Conservation (phyloP, 2,329 filamentous ascomycete genomes). For the Fusarium phyllophilum region DNA sequence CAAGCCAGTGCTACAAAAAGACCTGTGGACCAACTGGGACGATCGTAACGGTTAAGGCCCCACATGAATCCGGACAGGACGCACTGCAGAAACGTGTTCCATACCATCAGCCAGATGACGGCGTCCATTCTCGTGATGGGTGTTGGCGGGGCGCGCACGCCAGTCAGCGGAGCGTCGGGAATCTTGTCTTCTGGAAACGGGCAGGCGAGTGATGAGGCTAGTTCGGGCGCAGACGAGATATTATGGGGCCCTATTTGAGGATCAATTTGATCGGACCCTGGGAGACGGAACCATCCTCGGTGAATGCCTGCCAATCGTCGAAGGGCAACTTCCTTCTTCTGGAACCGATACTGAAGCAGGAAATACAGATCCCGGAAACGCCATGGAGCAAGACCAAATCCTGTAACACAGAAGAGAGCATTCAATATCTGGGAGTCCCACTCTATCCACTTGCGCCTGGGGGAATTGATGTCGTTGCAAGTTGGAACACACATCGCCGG, state of each 20-base stretch:
- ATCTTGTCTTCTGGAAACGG: conserved; percentile 73
- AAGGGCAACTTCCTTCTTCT: conserved; percentile 64
- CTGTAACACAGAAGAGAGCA: conserved; percentile 86
- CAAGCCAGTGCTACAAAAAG: conserved; percentile 81
- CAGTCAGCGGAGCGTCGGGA: conserved; percentile 76
- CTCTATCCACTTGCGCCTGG: conserved; percentile 86
- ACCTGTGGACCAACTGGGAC: conserved; percentile 84
- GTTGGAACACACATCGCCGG: conserved; percentile 77
- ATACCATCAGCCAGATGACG: conserved; percentile 80
- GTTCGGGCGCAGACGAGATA: conserved; percentile 56
- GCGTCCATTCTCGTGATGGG: conserved; percentile 80
- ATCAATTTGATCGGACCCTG: conserved; percentile 70
- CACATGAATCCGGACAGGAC: conserved; percentile 85
- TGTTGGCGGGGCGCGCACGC: conserved; percentile 73
- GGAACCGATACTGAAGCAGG: conserved; percentile 71
- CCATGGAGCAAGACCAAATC: conserved; percentile 87
- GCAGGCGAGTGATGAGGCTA: conserved; percentile 50
- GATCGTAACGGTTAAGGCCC: conserved; percentile 75
- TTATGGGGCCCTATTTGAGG: conserved; percentile 63
- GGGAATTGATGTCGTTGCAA: conserved; percentile 78
- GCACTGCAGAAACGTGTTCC: conserved; percentile 82
- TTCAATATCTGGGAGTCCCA: conserved; percentile 83
- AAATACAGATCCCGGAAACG: conserved; percentile 83
- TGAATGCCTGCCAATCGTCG: conserved; percentile 79
- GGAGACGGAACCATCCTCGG: conserved; percentile 78